These are phyloP conservation scores for Prillingera fragicola DNA, from an alignment of 1,284 basidiomycete species.

Conservation along the genomic window DNA sequence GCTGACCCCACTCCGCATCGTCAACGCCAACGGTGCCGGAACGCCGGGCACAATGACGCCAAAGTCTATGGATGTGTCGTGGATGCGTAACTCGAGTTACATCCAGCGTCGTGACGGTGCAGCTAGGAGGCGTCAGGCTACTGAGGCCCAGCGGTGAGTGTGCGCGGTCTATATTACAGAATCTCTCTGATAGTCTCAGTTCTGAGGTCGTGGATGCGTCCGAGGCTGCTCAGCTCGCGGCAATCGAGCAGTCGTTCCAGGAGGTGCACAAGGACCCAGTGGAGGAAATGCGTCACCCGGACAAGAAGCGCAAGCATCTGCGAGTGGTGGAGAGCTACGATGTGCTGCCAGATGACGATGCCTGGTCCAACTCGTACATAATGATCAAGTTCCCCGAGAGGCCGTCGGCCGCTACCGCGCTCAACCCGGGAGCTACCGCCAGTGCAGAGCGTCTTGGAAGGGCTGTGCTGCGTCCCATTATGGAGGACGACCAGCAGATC, in stretches of 20 bases:
- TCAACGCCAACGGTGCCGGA: slow-evolving; percentile 17
- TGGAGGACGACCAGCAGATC: slow-evolving; percentile 72
- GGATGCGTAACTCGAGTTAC: slow-evolving; percentile 85
- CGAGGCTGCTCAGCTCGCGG: slow-evolving; percentile 67
- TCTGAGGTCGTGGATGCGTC: slow-evolving; percentile 65
- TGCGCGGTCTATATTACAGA: not conserved
- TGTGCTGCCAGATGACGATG: slow-evolving; percentile 75
- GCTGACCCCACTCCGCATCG: slow-evolving; percentile 28
- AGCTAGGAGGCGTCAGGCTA: slow-evolving; percentile 19
- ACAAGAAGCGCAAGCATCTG: slow-evolving; percentile 65
- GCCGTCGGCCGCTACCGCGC: slow-evolving; percentile 61
- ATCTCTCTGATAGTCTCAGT: slow-evolving; percentile 1
- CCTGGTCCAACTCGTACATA: slow-evolving; percentile 86
- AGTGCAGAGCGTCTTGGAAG: slow-evolving; percentile 59
- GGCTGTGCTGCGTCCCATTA: slow-evolving; percentile 78
- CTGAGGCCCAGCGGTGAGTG: slow-evolving; percentile 18
- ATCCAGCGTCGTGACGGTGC: slow-evolving; percentile 54
- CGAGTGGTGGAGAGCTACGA: slow-evolving; percentile 75
- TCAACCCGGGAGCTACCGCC: slow-evolving; percentile 59
- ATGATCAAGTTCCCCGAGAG: slow-evolving; percentile 81
- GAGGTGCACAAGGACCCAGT: slow-evolving; percentile 59
- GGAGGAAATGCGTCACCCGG: slow-evolving; percentile 57
- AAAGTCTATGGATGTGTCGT: slow-evolving; percentile 60
- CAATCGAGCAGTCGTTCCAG: slow-evolving; percentile 75
- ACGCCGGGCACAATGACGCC: slow-evolving; percentile 7